Base-by-base conservation (phyloP, 768 basidiomycete genomes). In the Tephrocybe rancida region DNA sequence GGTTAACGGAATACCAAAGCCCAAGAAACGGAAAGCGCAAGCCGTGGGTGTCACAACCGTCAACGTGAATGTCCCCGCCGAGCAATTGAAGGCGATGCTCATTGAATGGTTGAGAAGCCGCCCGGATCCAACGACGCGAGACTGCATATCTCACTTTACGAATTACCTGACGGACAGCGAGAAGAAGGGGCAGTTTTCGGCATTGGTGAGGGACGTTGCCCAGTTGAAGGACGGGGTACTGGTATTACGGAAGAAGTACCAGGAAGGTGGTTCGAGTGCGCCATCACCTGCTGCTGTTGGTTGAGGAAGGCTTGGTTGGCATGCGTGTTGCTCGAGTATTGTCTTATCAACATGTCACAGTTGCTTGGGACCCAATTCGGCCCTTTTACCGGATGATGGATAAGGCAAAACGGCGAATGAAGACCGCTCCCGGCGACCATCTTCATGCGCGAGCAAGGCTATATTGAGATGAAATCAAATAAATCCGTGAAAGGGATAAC, bases 101-200 rank as follows among this genome's bases (percentile, higher is more conserved):
- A 74, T 92, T 54, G 85, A 88, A 44, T 92, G 90, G 88, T 65
- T 93, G 58, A 82, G 77, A 64, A 84, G 77, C 44, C 84, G 82
- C 32, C 76, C 82, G n/a, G 82, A 81, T 55, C 83, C 88, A 47
- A 85, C 83, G 50, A 92, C 90, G 29, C 77, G 85, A 55, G 88
- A 91, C 61, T 91, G 90, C 63, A 92, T 92, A 56, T 82, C 84
- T 47, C 80, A 90, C 65, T 93, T 92, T 64, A 85, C 85, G 56
- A 84, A 84, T 14, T 92, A 89, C 61, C 67, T 92, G 48, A 85
- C 82, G 26, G 85, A 85, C 61, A 78, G 78, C 44, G 80, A 77
- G 59, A 87, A 85, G 76, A 91, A 91, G 78, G 64, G 68, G 44
- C 83, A 79, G 68, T 91, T 93, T 64, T 88, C 90, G n/a, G 79